Evolutionary conservation across 31 red algal genomes (phyloP).

Genomic region (Endocladia muricata): DNA sequence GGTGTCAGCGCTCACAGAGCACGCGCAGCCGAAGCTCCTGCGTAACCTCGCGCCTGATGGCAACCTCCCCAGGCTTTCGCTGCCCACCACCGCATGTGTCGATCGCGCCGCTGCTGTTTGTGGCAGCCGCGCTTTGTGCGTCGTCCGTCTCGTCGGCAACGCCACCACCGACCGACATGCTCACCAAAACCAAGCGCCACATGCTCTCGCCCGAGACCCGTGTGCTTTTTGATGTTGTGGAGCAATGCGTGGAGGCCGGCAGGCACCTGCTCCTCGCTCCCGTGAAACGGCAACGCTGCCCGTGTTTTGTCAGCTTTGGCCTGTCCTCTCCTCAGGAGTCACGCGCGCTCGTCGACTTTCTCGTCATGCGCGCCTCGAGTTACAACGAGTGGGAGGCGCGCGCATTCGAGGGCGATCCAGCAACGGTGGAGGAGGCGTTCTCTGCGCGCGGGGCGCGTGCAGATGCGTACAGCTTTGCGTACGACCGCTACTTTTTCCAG

Average conservation of each 20-base stretch:
- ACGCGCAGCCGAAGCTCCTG: no score
- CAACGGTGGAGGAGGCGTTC: not conserved
- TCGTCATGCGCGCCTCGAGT: not conserved
- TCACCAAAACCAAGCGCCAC: no score
- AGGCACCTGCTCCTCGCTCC: not conserved
- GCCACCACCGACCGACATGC: no score
- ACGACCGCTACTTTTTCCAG: not conserved
- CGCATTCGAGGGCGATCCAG: not conserved
- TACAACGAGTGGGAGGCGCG: not conserved
- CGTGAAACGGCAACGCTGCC: not conserved
- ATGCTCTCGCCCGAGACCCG: not conserved
- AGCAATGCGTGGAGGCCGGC: not conserved
- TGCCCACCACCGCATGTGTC: no score
- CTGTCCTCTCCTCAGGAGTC: constrained; percentile 1
- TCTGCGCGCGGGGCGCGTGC: not conserved
- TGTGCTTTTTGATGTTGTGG: not conserved
- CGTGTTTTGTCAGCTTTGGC: constrained; percentile 2
- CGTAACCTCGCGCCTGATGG: no score
- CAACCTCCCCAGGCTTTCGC: no score
- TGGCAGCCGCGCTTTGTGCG: no score
- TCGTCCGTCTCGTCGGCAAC: no score
- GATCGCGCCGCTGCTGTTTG: no score
- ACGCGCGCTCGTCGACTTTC: constrained; percentile 3
- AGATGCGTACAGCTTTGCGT: not conserved
- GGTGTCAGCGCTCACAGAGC: no score